A percentile compares a stretch with the other conserved stretches of the same genome.
Conservation (phyloP, 2,329 filamentous ascomycete species). For the Aspergillus sp. region DNA sequence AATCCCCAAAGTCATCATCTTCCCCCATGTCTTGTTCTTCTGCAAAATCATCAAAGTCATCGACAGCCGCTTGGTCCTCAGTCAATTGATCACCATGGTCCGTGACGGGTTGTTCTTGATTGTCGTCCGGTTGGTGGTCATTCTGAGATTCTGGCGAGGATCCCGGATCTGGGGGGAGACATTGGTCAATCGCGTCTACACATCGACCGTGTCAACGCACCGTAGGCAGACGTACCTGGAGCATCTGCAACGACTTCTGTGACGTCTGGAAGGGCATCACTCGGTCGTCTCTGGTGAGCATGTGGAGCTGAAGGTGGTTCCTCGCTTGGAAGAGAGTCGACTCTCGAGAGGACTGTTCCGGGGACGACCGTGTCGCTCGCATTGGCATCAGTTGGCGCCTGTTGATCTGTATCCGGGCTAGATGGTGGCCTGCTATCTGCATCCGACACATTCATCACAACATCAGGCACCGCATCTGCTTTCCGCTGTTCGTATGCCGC, state of each 20-base stretch:
- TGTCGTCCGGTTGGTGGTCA: slow-evolving; percentile 39
- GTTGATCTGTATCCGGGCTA: slow-evolving; percentile 22
- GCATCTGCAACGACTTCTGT: slow-evolving; percentile 45
- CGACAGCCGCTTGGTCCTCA: slow-evolving; percentile 66
- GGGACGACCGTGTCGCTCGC: slow-evolving; percentile 32
- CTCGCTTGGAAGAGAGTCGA: slow-evolving; percentile 41
- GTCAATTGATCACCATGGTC: slow-evolving; percentile 57
- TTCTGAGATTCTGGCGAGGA: slow-evolving; percentile 53
- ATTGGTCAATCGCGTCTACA: slow-evolving; percentile 60
- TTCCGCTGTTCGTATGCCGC: slow-evolving; percentile 55
- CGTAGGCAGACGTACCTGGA: slow-evolving; percentile 57
- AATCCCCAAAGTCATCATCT: slow-evolving; percentile 63
- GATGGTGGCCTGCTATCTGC: slow-evolving; percentile 15
- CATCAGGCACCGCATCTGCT: slow-evolving; percentile 60
- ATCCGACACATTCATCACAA: slow-evolving; percentile 51
- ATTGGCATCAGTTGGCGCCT: slow-evolving; percentile 1
- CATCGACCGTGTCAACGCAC: slow-evolving; percentile 27
- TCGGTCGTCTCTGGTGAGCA: slow-evolving; percentile 41
- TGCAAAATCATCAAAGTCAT: slow-evolving; percentile 55
- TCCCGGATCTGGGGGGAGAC: slow-evolving; percentile 53
- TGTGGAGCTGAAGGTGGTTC: slow-evolving; percentile 32
- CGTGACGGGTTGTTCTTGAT: slow-evolving; percentile 42
- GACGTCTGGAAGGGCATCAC: slow-evolving; percentile 45
- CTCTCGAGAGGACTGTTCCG: slow-evolving; percentile 45
- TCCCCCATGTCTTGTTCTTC: slow-evolving; percentile 53